phyloP scores from a whole-genome alignment of 768 basidiomycete species.

The Kwoniella mangroviensis region DNA sequence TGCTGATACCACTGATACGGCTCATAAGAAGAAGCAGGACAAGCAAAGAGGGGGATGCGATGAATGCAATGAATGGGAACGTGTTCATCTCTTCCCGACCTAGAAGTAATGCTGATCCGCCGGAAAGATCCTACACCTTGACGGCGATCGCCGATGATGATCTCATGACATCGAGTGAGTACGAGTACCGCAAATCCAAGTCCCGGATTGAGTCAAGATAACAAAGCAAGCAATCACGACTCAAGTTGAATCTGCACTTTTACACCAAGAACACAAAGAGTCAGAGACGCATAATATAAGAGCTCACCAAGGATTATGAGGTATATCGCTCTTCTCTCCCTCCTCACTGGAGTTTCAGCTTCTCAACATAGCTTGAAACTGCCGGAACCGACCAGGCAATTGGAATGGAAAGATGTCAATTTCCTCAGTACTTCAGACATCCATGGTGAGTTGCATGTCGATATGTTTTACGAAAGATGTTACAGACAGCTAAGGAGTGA shows the following conservation, averaged over 20 bases:
- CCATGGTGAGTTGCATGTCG: slow-evolving; percentile 60
- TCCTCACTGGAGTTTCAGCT: background rate
- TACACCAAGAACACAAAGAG: too few species aligned
- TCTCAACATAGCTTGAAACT: slow-evolving; percentile 1
- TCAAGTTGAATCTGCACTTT: background rate
- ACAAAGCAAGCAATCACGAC: background rate
- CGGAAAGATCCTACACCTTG: background rate
- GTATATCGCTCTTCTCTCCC: background rate
- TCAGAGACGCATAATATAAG: too few species aligned
- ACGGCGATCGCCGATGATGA: background rate
- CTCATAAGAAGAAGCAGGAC: background rate
- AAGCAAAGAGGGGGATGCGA: background rate
- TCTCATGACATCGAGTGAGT: background rate
- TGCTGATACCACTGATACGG: background rate
- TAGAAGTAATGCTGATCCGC: background rate
- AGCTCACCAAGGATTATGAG: too few species aligned
- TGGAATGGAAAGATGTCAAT: slow-evolving; percentile 89
- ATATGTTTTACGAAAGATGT: background rate
- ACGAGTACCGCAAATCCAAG: too few species aligned
- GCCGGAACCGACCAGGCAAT: slow-evolving; percentile 65
- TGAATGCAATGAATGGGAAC: background rate
- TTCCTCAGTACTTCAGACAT: slow-evolving; percentile 85
- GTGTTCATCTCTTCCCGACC: background rate
- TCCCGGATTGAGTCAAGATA: background rate
- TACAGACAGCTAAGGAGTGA: too few species aligned